phyloP scores from a whole-genome alignment of 345 rosid species.

The rapeseed (Brassica napus) region Da-Ae NC_063446.1:2183001-2183500 shows the following conservation, averaged over 20 bases:
- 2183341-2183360: not conserved
- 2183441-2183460: slow-evolving; percentile 68
- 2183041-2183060: not conserved
- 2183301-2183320: slow-evolving; percentile 8
- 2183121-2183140: not conserved
- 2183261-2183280: slow-evolving; percentile 25
- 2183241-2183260: slow-evolving; percentile 17
- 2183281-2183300: not conserved
- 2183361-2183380: not conserved
- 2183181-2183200: not conserved
- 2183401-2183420: not conserved
- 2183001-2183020: not conserved
- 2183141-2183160: slow-evolving; percentile 12
- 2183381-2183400: not conserved
- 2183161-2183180: slow-evolving; percentile 4
- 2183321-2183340: not conserved
- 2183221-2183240: slow-evolving; percentile 9
- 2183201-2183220: not conserved
- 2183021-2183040: not conserved
- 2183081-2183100: not conserved
- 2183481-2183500: slow-evolving; percentile 43
- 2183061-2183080: not conserved
- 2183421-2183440: slow-evolving; percentile 59
- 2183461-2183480: slow-evolving; percentile 36
- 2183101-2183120: not conserved